Base-by-base conservation (phyloP, 345 rosid species). In the Camelina laxa region DNA sequence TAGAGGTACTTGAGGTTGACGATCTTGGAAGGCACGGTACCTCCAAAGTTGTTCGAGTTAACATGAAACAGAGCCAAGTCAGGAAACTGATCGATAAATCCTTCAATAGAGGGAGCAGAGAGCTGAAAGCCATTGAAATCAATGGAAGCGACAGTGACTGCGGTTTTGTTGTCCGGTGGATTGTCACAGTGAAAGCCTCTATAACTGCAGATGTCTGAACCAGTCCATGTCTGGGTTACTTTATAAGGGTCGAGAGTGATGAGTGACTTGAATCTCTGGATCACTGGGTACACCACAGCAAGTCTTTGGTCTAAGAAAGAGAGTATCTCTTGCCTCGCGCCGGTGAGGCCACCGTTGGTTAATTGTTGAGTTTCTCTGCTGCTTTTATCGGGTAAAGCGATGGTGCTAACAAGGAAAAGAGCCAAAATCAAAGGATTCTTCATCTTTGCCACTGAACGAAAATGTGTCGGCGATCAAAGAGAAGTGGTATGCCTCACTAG, bases 121-220 rank as follows among this genome's bases (percentile, higher is more conserved):
- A 93, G 88, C 4, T 84, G 89, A 82, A 89, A 93, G 10, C 97
- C 97, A 59, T 89, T 93, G 87, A 93, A 91, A 70, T 93, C 98
- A 9, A 93, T 75, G 14, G 97, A 91, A 35, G 97, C 97, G 24
- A 93, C 81, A 35, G 91, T 82, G 5, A 66, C 50, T 11, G 98
- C 97, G 5, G 98, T 79, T 39, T 65, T 49, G 84, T 91, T 93
- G 73, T 93, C 86, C 0, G 98, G 97, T 2, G 98, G 98, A 30
- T 63, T 79, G 64, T 88, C 93, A 67, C 98, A 89, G 83, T 78
- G 84, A 77, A 93, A 93, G 20, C 97, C 98, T 81, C 62, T 84
- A 80, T 93, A 91, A 24, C 54, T 89, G 78, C 98, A 89, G 27
- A 93, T 78, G 67, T 93, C 87, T 14, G 91, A 77, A 56, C 97